Evolutionary conservation across 1,139 yeast species (phyloP), one percentile per base, ranked within the genome.

Genomic region (Scheffersomyces parashehatae): DNA sequence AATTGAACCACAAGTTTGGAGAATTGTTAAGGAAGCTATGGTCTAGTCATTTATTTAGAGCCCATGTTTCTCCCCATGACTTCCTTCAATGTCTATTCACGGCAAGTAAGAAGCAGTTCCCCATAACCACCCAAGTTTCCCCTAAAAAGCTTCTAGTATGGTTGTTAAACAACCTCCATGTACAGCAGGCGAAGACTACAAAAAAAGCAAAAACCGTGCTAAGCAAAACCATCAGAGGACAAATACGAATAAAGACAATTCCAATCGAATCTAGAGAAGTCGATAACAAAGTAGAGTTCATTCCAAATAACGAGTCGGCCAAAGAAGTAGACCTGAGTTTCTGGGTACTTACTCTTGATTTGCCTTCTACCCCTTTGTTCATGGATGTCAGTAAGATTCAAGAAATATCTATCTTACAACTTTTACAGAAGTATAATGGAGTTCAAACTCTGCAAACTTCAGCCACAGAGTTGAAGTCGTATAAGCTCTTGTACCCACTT

Each of bases 41-140:
- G 93, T 84, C 84, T 5, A 68, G 76, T 1, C 64, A 66, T 36
- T 67, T 86, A 20, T 82, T 81, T 59, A 77, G 77, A 47, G 62
- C 73, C 3, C 89, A 85, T 56, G 71, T 85, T 2, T 82, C 93
- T 0, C 85, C 90, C 0, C 85, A 81, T 53, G 88, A 83, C 40
- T 65, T 87, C 11, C 60, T 84, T 39, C 83, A 81, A 49, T 66
- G 64, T 43, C 62, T 84, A 2, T 62, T 77, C 1, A 52, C 63
- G 1, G 45, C 57, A 13, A 73, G 84, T 0, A 70, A 73, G 38
- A 75, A 73, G 46, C 57, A 62, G 36, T 78, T 77, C 53, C 57
- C 73, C 1, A 50, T 70, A 1, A 63, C 63, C 11, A 53, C 53
- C 9, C 69, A 69, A 37, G 56, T 62, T 3, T 79, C 81, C 34